Evolutionary conservation across 1,139 yeast genomes (phyloP).

Genomic region (Geotrichum cucujoidarum): DNA sequence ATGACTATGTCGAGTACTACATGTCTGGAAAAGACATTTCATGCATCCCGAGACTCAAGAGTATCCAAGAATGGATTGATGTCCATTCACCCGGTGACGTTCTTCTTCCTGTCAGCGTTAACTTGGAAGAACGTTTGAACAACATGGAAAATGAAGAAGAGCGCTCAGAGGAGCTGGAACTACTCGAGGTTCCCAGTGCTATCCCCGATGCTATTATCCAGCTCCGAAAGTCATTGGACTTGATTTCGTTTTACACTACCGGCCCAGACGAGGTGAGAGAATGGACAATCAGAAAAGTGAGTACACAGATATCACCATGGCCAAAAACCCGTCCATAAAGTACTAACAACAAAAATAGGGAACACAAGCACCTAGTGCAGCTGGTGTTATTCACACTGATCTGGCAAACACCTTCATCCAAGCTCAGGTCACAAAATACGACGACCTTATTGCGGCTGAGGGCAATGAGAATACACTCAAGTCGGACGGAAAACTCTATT

Average conservation of each 20-base stretch:
- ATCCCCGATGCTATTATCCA: slow-evolving; percentile 69
- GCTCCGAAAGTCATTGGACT: slow-evolving; percentile 56
- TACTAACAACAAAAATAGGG: slow-evolving; percentile 33
- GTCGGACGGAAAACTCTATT: slow-evolving; percentile 31
- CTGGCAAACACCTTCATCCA: slow-evolving; percentile 69
- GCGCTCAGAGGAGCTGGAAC: slow-evolving; percentile 74
- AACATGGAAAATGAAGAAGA: slow-evolving; percentile 70
- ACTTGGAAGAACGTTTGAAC: slow-evolving; percentile 78
- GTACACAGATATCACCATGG: too few species aligned
- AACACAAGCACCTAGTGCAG: slow-evolving; percentile 72
- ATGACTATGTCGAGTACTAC: slow-evolving; percentile 60
- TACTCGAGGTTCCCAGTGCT: slow-evolving; percentile 68
- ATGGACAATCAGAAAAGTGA: slow-evolving; percentile 62
- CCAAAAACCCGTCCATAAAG: too few species aligned
- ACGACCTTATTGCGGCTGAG: slow-evolving; percentile 28
- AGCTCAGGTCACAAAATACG: slow-evolving; percentile 58
- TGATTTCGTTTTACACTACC: slow-evolving; percentile 79
- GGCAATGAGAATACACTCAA: slow-evolving; percentile 34
- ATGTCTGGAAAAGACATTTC: slow-evolving; percentile 1
- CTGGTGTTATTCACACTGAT: slow-evolving; percentile 81
- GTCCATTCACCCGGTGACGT: slow-evolving; percentile 78
- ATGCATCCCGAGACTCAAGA: slow-evolving; percentile 26
- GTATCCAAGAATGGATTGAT: slow-evolving; percentile 86
- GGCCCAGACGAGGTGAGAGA: slow-evolving; percentile 77
- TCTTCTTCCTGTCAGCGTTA: slow-evolving; percentile 81